phyloP scores from a whole-genome alignment of 2,329 filamentous ascomycete species.

The Westerdykella sp. region DNA sequence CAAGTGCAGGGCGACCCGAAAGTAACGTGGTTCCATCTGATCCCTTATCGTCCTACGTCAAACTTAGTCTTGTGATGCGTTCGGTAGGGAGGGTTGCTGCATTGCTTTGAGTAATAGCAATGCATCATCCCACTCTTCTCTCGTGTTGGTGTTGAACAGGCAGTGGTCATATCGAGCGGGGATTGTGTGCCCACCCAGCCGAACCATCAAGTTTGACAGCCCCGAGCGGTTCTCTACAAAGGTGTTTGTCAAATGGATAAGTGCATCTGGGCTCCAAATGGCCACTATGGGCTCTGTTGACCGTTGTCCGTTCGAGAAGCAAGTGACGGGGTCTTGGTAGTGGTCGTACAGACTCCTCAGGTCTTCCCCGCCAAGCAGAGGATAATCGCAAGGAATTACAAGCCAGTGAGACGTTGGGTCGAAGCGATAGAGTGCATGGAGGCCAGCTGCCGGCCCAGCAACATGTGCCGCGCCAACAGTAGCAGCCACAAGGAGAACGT shows the following conservation, averaged over 20 bases:
- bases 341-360: slow-evolving; percentile 2
- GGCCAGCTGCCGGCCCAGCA: slow-evolving; percentile 5
- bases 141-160: slow-evolving; percentile 4
- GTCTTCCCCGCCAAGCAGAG: slow-evolving; percentile 4
- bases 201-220: slow-evolving; percentile 2
- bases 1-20: too few relatives aligned
- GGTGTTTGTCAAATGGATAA: slow-evolving; percentile 1
- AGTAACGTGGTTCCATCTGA: too few relatives aligned
- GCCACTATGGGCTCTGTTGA: slow-evolving; percentile 6
- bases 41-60: too few relatives aligned
- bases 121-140: slow-evolving; percentile 4
- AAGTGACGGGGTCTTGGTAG: slow-evolving; percentile 3
- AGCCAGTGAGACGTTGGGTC: slow-evolving; percentile 2
- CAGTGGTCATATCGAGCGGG: background rate
- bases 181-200: background rate
- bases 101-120: background rate
- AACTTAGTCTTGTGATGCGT: too few relatives aligned
- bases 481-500: background rate
- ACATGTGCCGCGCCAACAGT: background rate
- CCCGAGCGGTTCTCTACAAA: background rate
- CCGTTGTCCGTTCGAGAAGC: slow-evolving; percentile 3
- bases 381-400: slow-evolving; percentile 6
- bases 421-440: slow-evolving; percentile 4
- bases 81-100: too few relatives aligned
- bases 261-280: slow-evolving; percentile 4